Conservation (phyloP, 176 grass and related monocot species). For the Triticum urartu region DNA sequence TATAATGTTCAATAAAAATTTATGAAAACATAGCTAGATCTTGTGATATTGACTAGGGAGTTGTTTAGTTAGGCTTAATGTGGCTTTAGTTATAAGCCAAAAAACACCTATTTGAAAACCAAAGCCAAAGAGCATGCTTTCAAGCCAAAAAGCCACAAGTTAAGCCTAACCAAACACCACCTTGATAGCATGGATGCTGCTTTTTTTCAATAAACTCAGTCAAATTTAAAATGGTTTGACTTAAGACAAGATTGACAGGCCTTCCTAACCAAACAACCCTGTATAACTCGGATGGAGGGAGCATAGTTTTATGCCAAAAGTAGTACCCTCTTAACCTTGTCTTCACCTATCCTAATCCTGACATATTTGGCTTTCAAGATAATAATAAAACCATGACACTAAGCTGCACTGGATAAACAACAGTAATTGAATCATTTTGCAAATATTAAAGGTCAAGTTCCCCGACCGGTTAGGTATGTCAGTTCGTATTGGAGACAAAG, state of each 20-base stretch:
- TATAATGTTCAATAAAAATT: too few species aligned
- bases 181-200: neutral
- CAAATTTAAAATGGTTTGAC: neutral
- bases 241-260: neutral
- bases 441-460: conserved; percentile 86
- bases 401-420: conserved; percentile 56
- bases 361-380: conserved; percentile 39
- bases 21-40: too few species aligned
- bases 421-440: conserved; percentile 75
- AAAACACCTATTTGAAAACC: neutral
- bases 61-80: neutral
- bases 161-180: too few species aligned
- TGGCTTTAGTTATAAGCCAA: neutral
- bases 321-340: conserved; percentile 22
- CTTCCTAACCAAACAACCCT: neutral
- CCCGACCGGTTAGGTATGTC: conserved; percentile 77
- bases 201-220: neutral
- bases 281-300: neutral
- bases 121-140: neutral
- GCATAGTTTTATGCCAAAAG: conserved; percentile 32
- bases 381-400: conserved; percentile 36
- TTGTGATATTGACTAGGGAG: too few species aligned
- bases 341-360: conserved; percentile 44
- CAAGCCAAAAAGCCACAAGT: neutral
- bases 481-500: conserved; percentile 91